Conservation (phyloP, 768 basidiomycete genomes). For the Tricholoma matsutake region DNA sequence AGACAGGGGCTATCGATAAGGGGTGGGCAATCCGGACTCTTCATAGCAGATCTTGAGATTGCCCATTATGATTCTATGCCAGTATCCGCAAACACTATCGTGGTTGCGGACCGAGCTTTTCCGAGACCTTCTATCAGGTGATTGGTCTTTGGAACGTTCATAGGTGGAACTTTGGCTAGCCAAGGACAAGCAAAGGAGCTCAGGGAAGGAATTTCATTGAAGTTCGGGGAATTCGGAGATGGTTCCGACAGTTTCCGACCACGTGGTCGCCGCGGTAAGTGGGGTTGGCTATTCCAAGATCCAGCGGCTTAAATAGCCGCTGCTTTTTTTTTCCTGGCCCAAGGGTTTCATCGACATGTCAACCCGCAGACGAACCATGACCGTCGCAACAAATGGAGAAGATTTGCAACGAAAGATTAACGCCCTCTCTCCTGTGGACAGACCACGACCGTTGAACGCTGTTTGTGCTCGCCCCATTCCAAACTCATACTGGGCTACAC, state of each 20-base stretch:
- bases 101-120: too few relatives aligned
- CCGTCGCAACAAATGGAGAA: constrained; percentile 6
- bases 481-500: constrained; percentile 85
- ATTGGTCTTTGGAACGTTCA: too few relatives aligned
- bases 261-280: not conserved
- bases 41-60: too few relatives aligned
- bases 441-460: constrained; percentile 18
- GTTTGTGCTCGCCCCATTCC: constrained; percentile 57
- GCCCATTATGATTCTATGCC: too few relatives aligned
- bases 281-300: not conserved
- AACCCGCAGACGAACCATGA: constrained; percentile 6
- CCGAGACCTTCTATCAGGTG: too few relatives aligned
- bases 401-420: constrained; percentile 19
- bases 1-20: too few relatives aligned
- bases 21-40: too few relatives aligned
- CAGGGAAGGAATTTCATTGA: too few relatives aligned
- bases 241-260: not conserved
- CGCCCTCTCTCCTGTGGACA: constrained; percentile 15
- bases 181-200: not conserved
- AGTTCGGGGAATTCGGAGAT: not conserved
- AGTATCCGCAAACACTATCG: too few relatives aligned
- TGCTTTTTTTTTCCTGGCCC: not conserved
- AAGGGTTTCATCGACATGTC: constrained; percentile 5
- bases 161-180: too few relatives aligned
- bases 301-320: not conserved